Evolutionary conservation across 129 eudicot genomes (phyloP).

Genomic region (Daucus carota): DH1_v3.0 NC_030383.2:9214001-9214500

Average conservation of each 20-base stretch:
- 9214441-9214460: too few species aligned
- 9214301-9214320: too few species aligned
- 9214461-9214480: too few species aligned
- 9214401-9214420: not conserved
- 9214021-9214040: conserved; percentile 40
- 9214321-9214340: too few species aligned
- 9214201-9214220: not conserved
- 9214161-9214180: too few species aligned
- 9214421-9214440: too few species aligned
- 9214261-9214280: not conserved
- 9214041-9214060: conserved; percentile 34
- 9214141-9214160: not conserved
- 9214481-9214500: too few species aligned
- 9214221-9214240: not conserved
- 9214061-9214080: conserved; percentile 37
- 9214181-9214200: not conserved
- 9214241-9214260: not conserved
- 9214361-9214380: not conserved
- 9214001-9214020: conserved; percentile 43
- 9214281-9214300: not conserved
- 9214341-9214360: not conserved
- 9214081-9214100: conserved; percentile 30
- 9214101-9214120: not conserved
- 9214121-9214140: not conserved
- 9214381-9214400: not conserved